Base-by-base conservation (phyloP, 345 rosid species). In the Aegle marmelos region DNA sequence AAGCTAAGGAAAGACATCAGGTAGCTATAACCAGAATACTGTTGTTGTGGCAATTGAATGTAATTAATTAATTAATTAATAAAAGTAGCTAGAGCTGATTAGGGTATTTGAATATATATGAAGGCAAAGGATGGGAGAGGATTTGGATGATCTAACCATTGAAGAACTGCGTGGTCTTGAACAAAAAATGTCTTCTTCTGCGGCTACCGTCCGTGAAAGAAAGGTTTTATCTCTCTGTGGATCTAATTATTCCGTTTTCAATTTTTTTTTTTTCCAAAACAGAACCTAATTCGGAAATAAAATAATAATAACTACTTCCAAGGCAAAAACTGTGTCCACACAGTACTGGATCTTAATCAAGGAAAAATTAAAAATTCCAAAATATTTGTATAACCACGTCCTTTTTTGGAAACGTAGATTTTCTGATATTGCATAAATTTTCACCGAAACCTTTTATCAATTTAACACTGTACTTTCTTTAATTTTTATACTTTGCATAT, bases 41-140 rank as follows among this genome's bases (percentile, higher is more conserved):
- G 17, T 45, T 45, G 21, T 5, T 17, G 2, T 53, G 57, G 57
- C 22, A 53, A 53, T 53, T 53, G 57, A 53, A 17, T 53, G 22
- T 17, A 2, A 53, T 53, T 14, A 50, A 50, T 50, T 14, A 50
- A 50, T 50, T 16, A 25, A 60, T 6, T 16, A 48, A 16, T 17
- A 7, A 53, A 6, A 21, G 10, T 45, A 27, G 5, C 50, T 0
- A 13, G 34, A 69, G 34, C 11, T 25, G 58, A 45, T 45, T 14
- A 7, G 30, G 22, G 6, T 76, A 7, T 65, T 30, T 54, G 27
- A 59, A 25, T 45, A 11, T 45, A 8, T 27, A 7, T 70, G 64
- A 77, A 90, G 93, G 86, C 91, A 85, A 61, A 88, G 89, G 53
- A 78, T 81, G 73, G 93, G 93, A 45, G 90, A 86, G 73, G 91